phyloP scores from a whole-genome alignment of 495 filamentous ascomycete species.

The Jackrogersella minutella region DNA sequence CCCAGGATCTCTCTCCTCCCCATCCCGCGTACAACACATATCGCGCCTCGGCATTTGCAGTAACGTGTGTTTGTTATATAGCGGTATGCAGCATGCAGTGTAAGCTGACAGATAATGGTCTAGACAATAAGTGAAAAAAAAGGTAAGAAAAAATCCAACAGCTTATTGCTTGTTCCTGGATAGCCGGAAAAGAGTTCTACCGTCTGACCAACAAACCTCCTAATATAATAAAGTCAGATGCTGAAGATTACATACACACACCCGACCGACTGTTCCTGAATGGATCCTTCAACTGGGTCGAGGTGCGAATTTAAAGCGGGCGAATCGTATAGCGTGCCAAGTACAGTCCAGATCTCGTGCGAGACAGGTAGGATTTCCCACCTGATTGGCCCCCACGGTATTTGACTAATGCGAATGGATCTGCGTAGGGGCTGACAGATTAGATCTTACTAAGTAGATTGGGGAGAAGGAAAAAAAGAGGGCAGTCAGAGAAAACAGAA shows the following conservation, averaged over 20 bases:
- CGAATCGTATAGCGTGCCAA: slow-evolving; percentile 14
- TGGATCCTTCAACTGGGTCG: neutral
- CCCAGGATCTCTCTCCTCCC: slow-evolving; percentile 8
- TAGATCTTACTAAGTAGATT: neutral
- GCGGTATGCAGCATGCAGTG: slow-evolving; percentile 34
- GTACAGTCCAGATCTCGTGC: too few relatives aligned
- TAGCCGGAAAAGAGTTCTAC: neutral
- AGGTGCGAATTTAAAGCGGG: neutral
- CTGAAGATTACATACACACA: too few relatives aligned
- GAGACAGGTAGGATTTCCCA: neutral
- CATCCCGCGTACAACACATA: too few relatives aligned
- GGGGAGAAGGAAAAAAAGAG: neutral
- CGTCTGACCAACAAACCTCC: too few relatives aligned
- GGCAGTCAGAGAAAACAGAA: neutral
- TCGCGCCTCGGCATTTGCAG: too few relatives aligned
- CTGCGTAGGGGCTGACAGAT: neutral
- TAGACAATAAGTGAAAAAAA: too few relatives aligned
- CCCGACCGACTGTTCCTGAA: neutral
- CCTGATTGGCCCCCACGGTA: slow-evolving; percentile 18
- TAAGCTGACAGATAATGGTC: too few relatives aligned
- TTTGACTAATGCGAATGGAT: neutral
- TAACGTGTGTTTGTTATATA: too few relatives aligned
- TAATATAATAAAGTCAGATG: too few relatives aligned
- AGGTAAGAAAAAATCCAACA: too few relatives aligned
- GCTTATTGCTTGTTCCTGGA: neutral